phyloP scores from a whole-genome alignment of 352 stramenopile genomes.

The Pythium rishiriense region DNA sequence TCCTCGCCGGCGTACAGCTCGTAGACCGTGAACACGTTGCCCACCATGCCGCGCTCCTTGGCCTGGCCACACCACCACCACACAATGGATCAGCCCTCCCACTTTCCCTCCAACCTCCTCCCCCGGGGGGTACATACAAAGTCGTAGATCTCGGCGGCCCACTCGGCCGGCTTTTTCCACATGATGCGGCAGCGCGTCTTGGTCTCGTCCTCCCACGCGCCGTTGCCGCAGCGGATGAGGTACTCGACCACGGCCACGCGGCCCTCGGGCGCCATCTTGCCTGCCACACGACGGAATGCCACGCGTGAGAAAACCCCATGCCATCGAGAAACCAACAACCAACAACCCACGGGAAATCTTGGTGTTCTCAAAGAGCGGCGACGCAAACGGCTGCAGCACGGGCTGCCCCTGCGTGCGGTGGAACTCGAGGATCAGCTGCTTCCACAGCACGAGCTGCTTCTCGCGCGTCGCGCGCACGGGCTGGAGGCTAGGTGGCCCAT shows the following conservation, averaged over 20 bases:
- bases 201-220: constrained; percentile 78
- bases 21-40: constrained; percentile 85
- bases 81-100: background rate
- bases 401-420: constrained; percentile 72
- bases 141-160: constrained; percentile 84
- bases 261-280: constrained; percentile 73
- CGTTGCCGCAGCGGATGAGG: constrained; percentile 75
- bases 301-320: background rate
- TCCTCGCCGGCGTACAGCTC: constrained; percentile 85
- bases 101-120: no score
- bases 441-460: constrained; percentile 87
- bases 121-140: constrained; percentile 45
- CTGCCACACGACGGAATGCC: constrained; percentile 16
- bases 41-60: constrained; percentile 70
- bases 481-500: constrained; percentile 45
- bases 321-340: background rate
- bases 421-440: constrained; percentile 84
- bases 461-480: constrained; percentile 80
- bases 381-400: constrained; percentile 68
- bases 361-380: constrained; percentile 77
- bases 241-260: constrained; percentile 72
- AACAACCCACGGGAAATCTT: constrained; percentile 77
- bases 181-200: constrained; percentile 80
- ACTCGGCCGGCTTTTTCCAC: constrained; percentile 84
- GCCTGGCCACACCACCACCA: constrained; percentile 35